These are phyloP conservation scores for Hansfordia pulvinata DNA, from an alignment of 2,329 filamentous ascomycete species.

Conservation along the genomic window DNA sequence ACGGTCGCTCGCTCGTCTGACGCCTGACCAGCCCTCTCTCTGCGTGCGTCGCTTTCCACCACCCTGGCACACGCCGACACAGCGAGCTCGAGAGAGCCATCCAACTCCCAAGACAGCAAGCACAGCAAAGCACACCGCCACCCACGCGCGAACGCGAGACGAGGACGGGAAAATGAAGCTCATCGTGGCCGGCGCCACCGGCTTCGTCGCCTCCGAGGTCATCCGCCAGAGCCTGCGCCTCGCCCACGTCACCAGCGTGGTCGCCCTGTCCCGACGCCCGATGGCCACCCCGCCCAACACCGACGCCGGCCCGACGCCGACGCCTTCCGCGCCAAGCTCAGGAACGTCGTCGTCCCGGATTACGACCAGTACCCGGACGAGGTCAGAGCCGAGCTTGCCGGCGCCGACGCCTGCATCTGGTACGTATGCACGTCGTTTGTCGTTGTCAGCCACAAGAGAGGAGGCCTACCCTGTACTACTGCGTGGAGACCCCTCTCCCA, in stretches of 20 bases:
- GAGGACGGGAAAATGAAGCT: constrained; percentile 32
- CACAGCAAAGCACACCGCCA: too few species aligned
- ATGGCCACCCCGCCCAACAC: constrained; percentile 12
- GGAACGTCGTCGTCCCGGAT: not conserved
- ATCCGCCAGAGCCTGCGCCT: constrained; percentile 25
- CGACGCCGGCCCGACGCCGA: constrained; percentile 1
- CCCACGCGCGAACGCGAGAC: too few species aligned
- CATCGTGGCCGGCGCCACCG: constrained; percentile 26
- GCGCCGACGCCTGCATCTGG: constrained; percentile 18
- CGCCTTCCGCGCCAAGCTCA: not conserved
- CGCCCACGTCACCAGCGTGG: constrained; percentile 21
- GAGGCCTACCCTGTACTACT: too few species aligned
- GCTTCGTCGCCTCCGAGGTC: constrained; percentile 26
- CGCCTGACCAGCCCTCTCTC: too few species aligned
- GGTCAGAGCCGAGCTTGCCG: constrained; percentile 21
- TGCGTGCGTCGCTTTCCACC: too few species aligned
- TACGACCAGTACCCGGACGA: constrained; percentile 10
- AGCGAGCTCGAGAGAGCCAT: too few species aligned
- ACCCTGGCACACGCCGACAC: too few species aligned
- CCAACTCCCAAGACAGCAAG: too few species aligned
- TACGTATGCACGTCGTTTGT: constrained; percentile 5
- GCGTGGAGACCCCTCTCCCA: too few species aligned
- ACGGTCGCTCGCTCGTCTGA: too few species aligned
- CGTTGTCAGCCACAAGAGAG: too few species aligned
- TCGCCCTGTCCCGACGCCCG: constrained; percentile 25